Evolutionary conservation across 2,329 filamentous ascomycete genomes (phyloP).

Genomic region (Pseudocercospora musae): DNA sequence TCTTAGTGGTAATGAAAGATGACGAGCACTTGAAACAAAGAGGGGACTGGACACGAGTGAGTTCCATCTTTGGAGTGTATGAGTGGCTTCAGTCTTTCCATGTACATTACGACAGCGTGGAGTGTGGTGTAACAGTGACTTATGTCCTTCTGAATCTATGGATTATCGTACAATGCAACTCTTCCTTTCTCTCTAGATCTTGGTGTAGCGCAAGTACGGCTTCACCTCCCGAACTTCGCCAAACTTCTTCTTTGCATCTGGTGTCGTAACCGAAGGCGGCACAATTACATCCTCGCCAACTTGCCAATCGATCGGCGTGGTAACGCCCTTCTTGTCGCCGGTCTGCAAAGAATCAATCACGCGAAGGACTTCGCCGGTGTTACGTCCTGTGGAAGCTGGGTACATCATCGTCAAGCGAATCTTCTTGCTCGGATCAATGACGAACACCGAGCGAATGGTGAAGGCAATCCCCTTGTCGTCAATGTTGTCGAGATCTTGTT

Average conservation of each 20-base stretch:
- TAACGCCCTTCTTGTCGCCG: conserved; percentile 76
- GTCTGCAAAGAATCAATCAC: conserved; percentile 59
- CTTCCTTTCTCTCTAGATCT: conserved; percentile 24
- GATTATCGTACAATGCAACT: not conserved
- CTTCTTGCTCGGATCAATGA: conserved; percentile 91
- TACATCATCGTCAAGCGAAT: conserved; percentile 91
- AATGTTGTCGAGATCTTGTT: conserved; percentile 37
- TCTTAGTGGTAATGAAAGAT: not conserved
- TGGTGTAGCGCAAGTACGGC: conserved; percentile 70
- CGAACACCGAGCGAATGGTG: conserved; percentile 91
- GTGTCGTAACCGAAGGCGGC: conserved; percentile 75
- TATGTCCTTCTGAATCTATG: not conserved
- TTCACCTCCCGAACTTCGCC: conserved; percentile 64
- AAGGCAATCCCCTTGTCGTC: conserved; percentile 63
- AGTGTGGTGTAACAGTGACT: not conserved
- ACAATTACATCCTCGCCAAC: conserved; percentile 90
- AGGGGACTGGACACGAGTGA: not conserved
- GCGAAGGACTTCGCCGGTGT: conserved; percentile 55
- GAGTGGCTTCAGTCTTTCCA: not conserved
- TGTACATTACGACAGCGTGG: not conserved
- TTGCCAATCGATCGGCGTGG: conserved; percentile 77
- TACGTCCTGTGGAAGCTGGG: conserved; percentile 78
- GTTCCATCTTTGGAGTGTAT: not conserved
- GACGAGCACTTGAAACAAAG: too few relatives aligned
- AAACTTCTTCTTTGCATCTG: conserved; percentile 85